Percentiles rank a stretch among this genome's conserved stretches.
Evolutionary conservation across 305 asterid genomes (phyloP).

Genomic region (Rubia tinctorum): DNA sequence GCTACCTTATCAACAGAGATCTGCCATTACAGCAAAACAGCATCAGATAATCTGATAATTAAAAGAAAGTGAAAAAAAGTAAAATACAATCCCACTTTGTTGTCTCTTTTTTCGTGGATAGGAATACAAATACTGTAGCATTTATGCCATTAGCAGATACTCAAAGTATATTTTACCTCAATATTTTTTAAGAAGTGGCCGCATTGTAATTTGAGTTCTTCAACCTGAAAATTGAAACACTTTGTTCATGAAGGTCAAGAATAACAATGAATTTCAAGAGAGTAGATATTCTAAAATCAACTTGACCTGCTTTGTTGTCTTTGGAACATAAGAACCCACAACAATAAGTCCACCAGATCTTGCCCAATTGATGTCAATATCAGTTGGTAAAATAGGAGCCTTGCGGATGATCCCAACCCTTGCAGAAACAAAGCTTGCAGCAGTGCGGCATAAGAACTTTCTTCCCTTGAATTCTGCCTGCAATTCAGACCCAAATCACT

Average conservation of each 20-base stretch:
- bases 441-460: constrained; percentile 91
- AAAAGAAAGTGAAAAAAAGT: neutral
- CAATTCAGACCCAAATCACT: constrained; percentile 26
- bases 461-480: constrained; percentile 95
- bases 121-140: constrained; percentile 33
- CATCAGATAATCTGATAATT: constrained; percentile 8
- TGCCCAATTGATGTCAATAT: constrained; percentile 50
- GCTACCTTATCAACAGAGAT: constrained; percentile 84
- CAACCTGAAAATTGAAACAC: constrained; percentile 52
- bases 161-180: constrained; percentile 47
- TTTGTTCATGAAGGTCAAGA: neutral
- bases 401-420: constrained; percentile 81
- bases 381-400: constrained; percentile 71
- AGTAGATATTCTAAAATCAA: constrained; percentile 9
- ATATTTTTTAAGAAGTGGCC: constrained; percentile 63
- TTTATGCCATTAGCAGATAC: neutral
- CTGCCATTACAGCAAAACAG: constrained; percentile 35
- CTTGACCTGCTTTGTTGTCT: constrained; percentile 90
- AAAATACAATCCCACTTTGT: neutral
- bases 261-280: constrained; percentile 2
- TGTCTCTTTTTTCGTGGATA: neutral
- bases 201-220: constrained; percentile 69
- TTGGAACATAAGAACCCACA: constrained; percentile 96
- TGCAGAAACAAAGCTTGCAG: constrained; percentile 97
- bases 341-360: constrained; percentile 83